These are phyloP conservation scores for Monascus purpureus DNA, from an alignment of 495 filamentous ascomycete species.

Conservation along the genomic window DNA sequence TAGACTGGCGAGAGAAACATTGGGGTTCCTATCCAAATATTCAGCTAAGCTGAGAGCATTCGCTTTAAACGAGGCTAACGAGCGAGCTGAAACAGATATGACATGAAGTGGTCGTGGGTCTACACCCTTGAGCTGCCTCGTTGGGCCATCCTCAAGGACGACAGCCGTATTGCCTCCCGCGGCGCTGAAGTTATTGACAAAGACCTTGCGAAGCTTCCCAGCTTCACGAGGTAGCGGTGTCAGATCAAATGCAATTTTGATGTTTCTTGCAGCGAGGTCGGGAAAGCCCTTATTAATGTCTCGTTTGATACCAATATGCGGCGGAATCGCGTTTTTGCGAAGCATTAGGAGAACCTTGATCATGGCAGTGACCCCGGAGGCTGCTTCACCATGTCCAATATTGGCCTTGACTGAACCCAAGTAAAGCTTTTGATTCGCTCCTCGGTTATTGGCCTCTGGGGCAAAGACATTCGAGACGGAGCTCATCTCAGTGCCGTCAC, in stretches of 20 bases:
- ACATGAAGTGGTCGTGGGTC: constrained; percentile 11
- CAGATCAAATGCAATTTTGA: constrained; percentile 19
- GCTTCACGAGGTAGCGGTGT: constrained; percentile 8
- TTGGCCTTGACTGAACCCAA: constrained; percentile 25
- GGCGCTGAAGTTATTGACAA: constrained; percentile 26
- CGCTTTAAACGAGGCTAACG: constrained; percentile 11
- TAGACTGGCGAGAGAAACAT: constrained; percentile 33
- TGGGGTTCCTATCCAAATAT: constrained; percentile 40
- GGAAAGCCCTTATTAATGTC: constrained; percentile 22
- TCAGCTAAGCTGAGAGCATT: constrained; percentile 12
- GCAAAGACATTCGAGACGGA: constrained; percentile 18
- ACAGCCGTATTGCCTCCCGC: constrained; percentile 23
- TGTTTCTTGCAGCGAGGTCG: constrained; percentile 12
- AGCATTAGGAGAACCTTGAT: constrained; percentile 23
- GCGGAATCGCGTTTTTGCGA: constrained; percentile 18
- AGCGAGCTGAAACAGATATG: constrained; percentile 16
- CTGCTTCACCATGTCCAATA: constrained; percentile 27
- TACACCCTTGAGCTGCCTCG: neutral
- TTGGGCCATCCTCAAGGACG: constrained; percentile 13
- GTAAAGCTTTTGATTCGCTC: constrained; percentile 5
- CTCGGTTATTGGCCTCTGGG: constrained; percentile 2
- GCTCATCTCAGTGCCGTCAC: constrained; percentile 18
- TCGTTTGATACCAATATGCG: constrained; percentile 29
- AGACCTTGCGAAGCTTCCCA: constrained; percentile 5
- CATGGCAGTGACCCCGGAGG: constrained; percentile 15